These are phyloP conservation scores for Suhomyces atakaporum DNA, from an alignment of 1,139 yeast genomes.

Conservation along the genomic window DNA sequence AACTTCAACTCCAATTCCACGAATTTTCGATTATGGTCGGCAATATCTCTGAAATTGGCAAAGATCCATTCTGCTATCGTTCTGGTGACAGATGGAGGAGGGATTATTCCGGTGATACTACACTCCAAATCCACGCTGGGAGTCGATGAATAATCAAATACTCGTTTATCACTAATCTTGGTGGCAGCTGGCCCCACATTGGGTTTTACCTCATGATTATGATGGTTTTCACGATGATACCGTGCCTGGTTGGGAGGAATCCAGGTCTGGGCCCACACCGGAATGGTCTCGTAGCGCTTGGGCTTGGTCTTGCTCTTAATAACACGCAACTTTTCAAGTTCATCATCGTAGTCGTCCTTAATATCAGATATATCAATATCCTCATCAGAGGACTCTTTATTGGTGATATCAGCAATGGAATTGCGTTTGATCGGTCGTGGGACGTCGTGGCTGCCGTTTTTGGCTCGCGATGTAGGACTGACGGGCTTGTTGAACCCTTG, in stretches of 20 bases:
- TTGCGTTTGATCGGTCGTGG: constrained; percentile 27
- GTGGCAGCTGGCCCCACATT: constrained; percentile 1
- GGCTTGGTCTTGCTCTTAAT: constrained; percentile 48
- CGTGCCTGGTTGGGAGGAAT: constrained; percentile 44
- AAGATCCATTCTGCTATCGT: constrained; percentile 88
- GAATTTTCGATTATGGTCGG: constrained; percentile 56
- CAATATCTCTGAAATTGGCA: constrained; percentile 70
- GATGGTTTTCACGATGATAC: constrained; percentile 8
- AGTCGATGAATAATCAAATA: constrained; percentile 38
- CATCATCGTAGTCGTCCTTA: constrained; percentile 19
- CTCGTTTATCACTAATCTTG: constrained; percentile 26
- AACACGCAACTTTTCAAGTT: constrained; percentile 19
- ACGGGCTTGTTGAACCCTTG: constrained; percentile 11
- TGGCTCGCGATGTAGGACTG: constrained; percentile 9
- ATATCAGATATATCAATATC: constrained; percentile 43
- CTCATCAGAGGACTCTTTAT: constrained; percentile 17
- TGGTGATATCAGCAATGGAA: constrained; percentile 50
- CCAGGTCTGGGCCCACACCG: constrained; percentile 85
- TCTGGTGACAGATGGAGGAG: constrained; percentile 80
- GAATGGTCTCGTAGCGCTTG: constrained; percentile 62
- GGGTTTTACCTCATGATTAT: constrained; percentile 11
- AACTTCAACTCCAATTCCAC: constrained; percentile 83
- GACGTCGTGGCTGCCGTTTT: not conserved
- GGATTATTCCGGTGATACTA: constrained; percentile 71
- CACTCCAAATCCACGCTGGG: constrained; percentile 50